These are phyloP conservation scores for Lupinus albus DNA, from an alignment of 306 rosid genomes.

Conservation along the genomic window DNA sequence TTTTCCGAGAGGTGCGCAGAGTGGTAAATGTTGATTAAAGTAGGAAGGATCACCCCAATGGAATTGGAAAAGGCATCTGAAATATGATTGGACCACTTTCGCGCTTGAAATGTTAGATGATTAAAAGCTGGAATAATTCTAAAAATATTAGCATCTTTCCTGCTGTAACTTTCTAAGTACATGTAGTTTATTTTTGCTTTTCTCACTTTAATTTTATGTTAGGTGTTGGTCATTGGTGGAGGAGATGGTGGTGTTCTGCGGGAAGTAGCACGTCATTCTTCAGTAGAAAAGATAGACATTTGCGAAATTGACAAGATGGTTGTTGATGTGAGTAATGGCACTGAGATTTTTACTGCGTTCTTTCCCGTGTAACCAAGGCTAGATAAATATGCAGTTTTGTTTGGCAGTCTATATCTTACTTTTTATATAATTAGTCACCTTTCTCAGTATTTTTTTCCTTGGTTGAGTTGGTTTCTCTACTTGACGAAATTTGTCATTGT, in stretches of 20 bases:
- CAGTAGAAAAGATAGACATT: slow-evolving; percentile 82
- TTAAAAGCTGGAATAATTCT: neutral
- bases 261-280: slow-evolving; percentile 91
- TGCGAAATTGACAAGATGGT: slow-evolving; percentile 99
- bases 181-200: slow-evolving; percentile 29
- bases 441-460: neutral
- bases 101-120: neutral
- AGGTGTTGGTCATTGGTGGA: slow-evolving; percentile 99
- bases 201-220: slow-evolving; percentile 34
- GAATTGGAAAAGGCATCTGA: slow-evolving; percentile 11
- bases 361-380: slow-evolving; percentile 20
- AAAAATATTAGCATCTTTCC: slow-evolving; percentile 19
- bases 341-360: slow-evolving; percentile 18
- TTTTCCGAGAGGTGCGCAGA: neutral
- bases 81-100: slow-evolving; percentile 15
- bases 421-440: neutral
- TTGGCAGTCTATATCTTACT: neutral
- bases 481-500: neutral
- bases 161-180: neutral
- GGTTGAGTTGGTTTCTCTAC: neutral
- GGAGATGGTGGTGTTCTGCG: slow-evolving; percentile 99
- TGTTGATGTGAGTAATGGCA: slow-evolving; percentile 66
- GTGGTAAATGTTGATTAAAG: slow-evolving; percentile 15
- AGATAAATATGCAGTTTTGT: neutral
- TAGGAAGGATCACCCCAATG: slow-evolving; percentile 5